Conservation (phyloP, 148 eudicot species). For the Vaccinium vitisidaea region DNA sequence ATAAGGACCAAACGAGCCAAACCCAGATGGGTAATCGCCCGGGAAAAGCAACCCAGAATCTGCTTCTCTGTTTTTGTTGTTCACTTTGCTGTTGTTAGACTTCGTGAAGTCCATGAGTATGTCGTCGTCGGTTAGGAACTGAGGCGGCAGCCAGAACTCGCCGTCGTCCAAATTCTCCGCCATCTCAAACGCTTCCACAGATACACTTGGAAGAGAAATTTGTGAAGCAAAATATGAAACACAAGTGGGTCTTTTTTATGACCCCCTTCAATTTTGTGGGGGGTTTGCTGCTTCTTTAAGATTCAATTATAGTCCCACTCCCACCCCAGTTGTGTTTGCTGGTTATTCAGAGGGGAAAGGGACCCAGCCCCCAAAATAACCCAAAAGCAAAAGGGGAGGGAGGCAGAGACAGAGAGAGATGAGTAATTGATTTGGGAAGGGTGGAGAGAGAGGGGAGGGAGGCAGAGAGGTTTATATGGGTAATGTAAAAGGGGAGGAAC, state of each 20-base stretch:
- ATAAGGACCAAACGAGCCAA: slow-evolving; percentile 12
- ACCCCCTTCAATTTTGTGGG: background rate
- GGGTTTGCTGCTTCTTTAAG: slow-evolving; percentile 21
- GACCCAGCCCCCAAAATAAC: slow-evolving; percentile 13
- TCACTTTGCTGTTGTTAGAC: background rate
- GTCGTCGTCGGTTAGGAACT: slow-evolving; percentile 77
- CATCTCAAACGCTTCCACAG: slow-evolving; percentile 21
- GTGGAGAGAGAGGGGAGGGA: background rate
- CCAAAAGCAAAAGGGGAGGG: background rate
- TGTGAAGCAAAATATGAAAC: background rate
- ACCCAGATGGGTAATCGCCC: slow-evolving; percentile 9
- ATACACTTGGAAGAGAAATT: too few relatives aligned
- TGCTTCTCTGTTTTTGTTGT: background rate
- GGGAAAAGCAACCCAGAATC: background rate
- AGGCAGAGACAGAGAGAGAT: background rate
- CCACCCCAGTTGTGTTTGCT: background rate
- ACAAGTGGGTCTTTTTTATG: background rate
- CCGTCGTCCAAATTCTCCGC: slow-evolving; percentile 48
- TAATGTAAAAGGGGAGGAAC: background rate
- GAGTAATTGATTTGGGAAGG: background rate
- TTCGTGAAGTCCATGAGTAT: slow-evolving; percentile 42
- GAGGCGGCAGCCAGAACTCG: slow-evolving; percentile 68
- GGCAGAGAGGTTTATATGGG: background rate
- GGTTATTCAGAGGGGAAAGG: background rate
- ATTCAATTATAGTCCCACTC: background rate